Conservation (phyloP, 2,329 filamentous ascomycete genomes). For the Aureobasidium melanogenum region DNA sequence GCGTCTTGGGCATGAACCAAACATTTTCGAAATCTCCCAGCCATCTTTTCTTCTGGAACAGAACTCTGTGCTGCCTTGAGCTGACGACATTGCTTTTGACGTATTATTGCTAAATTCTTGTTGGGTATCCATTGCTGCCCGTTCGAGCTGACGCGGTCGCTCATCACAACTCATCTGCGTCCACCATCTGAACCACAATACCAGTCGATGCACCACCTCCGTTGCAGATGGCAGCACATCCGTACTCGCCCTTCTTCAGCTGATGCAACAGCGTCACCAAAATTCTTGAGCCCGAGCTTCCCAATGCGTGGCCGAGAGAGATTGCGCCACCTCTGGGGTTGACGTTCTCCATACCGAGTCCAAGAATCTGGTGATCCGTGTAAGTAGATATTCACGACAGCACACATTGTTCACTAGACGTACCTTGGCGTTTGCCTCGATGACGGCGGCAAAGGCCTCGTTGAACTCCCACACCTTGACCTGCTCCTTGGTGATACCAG, state of each 20-base stretch:
- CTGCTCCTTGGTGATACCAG: constrained; percentile 83
- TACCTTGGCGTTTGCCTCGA: constrained; percentile 87
- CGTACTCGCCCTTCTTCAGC: constrained; percentile 84
- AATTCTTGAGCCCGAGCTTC: constrained; percentile 88
- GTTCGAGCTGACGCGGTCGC: neutral
- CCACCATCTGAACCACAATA: constrained; percentile 70
- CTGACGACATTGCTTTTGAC: neutral
- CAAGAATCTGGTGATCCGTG: constrained; percentile 55
- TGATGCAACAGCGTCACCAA: constrained; percentile 86
- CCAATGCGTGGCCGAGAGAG: constrained; percentile 81
- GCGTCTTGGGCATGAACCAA: neutral
- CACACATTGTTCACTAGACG: neutral
- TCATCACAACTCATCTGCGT: constrained; percentile 40
- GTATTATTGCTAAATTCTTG: neutral
- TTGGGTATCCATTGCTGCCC: neutral
- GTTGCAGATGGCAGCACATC: constrained; percentile 93
- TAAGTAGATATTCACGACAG: constrained; percentile 12
- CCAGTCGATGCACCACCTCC: constrained; percentile 88
- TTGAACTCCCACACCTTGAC: constrained; percentile 98
- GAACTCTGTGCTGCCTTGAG: neutral
- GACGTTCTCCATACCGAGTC: constrained; percentile 67
- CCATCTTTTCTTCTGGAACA: neutral
- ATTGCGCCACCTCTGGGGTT: constrained; percentile 89
- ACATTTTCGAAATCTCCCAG: neutral
- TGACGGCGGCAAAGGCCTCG: constrained; percentile 92